Evolutionary conservation across 139 green algal genomes (phyloP).

Genomic region (Protoeuglena noctilucae): DNA sequence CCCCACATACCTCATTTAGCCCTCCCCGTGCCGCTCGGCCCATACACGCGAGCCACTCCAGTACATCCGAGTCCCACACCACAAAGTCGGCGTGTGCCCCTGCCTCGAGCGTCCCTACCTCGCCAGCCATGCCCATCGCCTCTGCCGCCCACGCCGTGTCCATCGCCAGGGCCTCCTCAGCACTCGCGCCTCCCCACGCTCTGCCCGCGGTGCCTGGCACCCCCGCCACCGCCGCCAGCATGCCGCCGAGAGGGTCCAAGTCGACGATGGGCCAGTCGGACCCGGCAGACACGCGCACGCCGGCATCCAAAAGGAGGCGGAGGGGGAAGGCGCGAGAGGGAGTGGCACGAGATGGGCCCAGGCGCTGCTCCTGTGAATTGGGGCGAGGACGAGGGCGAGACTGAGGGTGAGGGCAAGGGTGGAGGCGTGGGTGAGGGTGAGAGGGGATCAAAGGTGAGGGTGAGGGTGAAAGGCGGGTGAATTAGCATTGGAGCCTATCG

Average conservation of each 20-base stretch:
- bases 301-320: conserved; percentile 16
- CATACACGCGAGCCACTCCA: too few relatives aligned
- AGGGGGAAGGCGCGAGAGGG: conserved; percentile 22
- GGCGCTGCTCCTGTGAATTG: conserved; percentile 24
- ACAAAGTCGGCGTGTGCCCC: conserved; percentile 40
- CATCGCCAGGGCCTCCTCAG: conserved; percentile 19
- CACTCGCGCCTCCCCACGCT: background rate
- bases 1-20: too few relatives aligned
- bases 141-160: conserved; percentile 20
- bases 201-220: conserved; percentile 2
- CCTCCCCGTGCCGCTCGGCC: too few relatives aligned
- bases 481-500: too few relatives aligned
- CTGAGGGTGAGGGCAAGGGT: background rate
- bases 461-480: too few relatives aligned
- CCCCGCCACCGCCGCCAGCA: conserved; percentile 18
- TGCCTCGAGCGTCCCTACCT: conserved; percentile 6
- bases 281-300: conserved; percentile 18
- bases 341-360: conserved; percentile 18
- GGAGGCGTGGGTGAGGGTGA: background rate
- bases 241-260: conserved; percentile 20
- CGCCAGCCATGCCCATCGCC: conserved; percentile 10
- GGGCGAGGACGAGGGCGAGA: conserved; percentile 15
- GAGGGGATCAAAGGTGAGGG: background rate
- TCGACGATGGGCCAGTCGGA: conserved; percentile 52
- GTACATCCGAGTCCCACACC: too few relatives aligned